These are phyloP conservation scores for Eucommia ulmoides DNA, from an alignment of 257 asterid genomes.

Conservation along the genomic window DNA sequence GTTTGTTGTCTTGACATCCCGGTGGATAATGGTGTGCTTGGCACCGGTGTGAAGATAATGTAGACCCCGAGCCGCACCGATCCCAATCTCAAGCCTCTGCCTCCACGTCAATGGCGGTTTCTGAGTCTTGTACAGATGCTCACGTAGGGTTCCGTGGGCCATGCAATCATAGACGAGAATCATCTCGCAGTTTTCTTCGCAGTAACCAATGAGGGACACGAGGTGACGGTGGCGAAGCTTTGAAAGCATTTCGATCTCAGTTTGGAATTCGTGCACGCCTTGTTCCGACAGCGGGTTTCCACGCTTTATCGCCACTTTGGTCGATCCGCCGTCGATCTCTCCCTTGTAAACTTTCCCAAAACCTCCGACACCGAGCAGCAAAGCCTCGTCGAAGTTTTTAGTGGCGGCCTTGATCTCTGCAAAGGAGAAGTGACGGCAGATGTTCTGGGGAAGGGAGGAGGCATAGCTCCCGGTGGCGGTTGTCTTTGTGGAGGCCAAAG, in stretches of 20 bases:
- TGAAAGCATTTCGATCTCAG: constrained; percentile 90
- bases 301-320: constrained; percentile 80
- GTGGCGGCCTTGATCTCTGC: constrained; percentile 83
- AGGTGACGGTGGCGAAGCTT: constrained; percentile 90
- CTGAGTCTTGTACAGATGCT: constrained; percentile 82
- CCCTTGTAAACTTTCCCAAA: constrained; percentile 80
- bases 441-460: constrained; percentile 80
- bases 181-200: constrained; percentile 89
- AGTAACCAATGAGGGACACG: constrained; percentile 75
- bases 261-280: constrained; percentile 83
- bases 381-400: constrained; percentile 64
- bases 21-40: constrained; percentile 77
- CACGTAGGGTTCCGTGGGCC: constrained; percentile 84
- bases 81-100: constrained; percentile 86
- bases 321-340: constrained; percentile 71
- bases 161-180: constrained; percentile 81
- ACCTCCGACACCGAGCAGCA: constrained; percentile 82
- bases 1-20: constrained; percentile 89
- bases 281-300: constrained; percentile 88
- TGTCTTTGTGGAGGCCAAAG: constrained; percentile 64
- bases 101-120: constrained; percentile 84
- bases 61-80: constrained; percentile 83
- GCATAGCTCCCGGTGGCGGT: constrained; percentile 73
- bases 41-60: constrained; percentile 91
- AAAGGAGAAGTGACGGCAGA: constrained; percentile 80